Evolutionary conservation across 2,329 filamentous ascomycete species (phyloP).

Genomic region (Phaeosphaeriaceae sp.): DNA sequence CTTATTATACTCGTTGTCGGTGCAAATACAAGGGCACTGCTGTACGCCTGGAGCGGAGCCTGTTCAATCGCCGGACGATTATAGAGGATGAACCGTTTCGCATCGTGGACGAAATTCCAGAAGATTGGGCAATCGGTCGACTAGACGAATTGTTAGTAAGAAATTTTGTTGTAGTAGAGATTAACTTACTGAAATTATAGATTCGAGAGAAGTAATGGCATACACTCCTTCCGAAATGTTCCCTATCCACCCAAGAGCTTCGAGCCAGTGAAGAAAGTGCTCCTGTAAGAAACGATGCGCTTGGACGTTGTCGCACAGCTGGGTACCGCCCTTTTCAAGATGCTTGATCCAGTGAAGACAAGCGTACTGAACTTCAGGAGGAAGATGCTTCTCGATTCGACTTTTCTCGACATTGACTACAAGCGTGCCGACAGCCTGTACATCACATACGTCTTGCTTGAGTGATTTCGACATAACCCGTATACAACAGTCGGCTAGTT

Average conservation of each 20-base stretch:
- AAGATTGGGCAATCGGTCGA: neutral
- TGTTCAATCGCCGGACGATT: slow-evolving; percentile 3
- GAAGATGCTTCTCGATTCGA: too few species aligned
- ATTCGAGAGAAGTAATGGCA: neutral
- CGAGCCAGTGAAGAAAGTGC: neutral
- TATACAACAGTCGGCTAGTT: too few species aligned
- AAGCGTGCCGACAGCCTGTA: too few species aligned
- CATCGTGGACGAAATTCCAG: slow-evolving; percentile 2
- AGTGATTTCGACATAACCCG: too few species aligned
- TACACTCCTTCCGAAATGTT: neutral
- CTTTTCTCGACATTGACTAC: too few species aligned
- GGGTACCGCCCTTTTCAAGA: neutral
- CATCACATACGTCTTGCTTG: too few species aligned
- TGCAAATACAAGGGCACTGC: slow-evolving; percentile 7
- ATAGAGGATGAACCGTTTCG: slow-evolving; percentile 2
- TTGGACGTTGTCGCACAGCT: neutral
- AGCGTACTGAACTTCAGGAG: slow-evolving; percentile 2
- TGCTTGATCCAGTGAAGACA: neutral
- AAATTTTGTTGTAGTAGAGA: neutral
- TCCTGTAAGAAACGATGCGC: slow-evolving; percentile 13
- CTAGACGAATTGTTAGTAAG: neutral
- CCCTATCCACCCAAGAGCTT: neutral
- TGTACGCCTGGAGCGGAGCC: slow-evolving; percentile 6
- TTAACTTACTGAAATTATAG: neutral
- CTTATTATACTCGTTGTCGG: slow-evolving; percentile 2